phyloP scores from a whole-genome alignment of 1,139 yeast genomes.

The Pichia sp. region DNA sequence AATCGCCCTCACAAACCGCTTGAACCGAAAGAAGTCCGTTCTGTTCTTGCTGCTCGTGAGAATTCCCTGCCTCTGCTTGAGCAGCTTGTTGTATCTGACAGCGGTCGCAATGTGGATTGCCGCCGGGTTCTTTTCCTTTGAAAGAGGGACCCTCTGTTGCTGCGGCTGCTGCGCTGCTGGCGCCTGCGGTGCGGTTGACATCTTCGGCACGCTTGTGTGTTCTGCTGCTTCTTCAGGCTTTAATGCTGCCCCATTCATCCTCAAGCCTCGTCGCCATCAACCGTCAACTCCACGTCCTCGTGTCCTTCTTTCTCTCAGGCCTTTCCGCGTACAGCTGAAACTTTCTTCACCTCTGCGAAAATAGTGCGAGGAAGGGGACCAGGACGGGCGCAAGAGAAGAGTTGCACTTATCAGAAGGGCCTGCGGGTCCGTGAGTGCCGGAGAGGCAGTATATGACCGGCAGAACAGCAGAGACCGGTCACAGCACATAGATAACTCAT shows the following conservation, averaged over 20 bases:
- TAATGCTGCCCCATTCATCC: too few species aligned
- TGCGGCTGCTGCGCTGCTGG: constrained; percentile 11
- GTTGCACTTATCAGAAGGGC: neutral
- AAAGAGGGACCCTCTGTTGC: constrained; percentile 23
- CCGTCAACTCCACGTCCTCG: neutral
- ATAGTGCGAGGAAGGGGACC: neutral
- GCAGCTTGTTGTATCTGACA: constrained; percentile 55
- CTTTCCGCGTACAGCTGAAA: neutral
- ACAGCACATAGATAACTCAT: too few species aligned
- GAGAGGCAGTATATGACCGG: too few species aligned
- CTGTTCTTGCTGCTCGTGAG: constrained; percentile 57
- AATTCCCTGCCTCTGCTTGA: constrained; percentile 76
- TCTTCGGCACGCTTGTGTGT: too few species aligned
- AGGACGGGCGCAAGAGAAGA: neutral
- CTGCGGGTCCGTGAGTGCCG: too few species aligned
- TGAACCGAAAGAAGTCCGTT: constrained; percentile 79
- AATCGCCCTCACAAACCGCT: constrained; percentile 77
- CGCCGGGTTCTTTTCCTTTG: constrained; percentile 32
- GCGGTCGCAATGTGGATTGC: constrained; percentile 67
- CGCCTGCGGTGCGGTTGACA: neutral
- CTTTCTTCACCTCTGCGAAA: neutral
- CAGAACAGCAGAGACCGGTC: too few species aligned
- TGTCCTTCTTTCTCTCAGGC: neutral
- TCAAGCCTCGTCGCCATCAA: neutral
- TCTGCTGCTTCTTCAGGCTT: too few species aligned